These are phyloP conservation scores for Amylostereum areolatum DNA, from an alignment of 1,284 basidiomycete species.

Conservation along the genomic window DNA sequence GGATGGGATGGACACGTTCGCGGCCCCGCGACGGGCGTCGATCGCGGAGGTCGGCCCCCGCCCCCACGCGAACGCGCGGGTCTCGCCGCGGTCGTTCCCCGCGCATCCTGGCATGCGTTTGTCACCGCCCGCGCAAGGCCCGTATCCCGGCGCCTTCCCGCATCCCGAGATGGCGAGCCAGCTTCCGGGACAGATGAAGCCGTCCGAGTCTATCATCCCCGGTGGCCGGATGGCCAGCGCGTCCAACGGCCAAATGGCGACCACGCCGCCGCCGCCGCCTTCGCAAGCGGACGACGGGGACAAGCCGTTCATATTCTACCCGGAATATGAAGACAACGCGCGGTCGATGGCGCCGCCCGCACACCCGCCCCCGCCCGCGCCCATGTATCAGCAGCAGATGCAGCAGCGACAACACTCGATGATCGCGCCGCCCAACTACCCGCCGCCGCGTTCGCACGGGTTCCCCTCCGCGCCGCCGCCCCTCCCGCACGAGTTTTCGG, in stretches of 20 bases:
- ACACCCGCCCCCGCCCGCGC: too few species aligned
- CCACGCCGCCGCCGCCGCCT: background rate
- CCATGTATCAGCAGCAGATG: too few species aligned
- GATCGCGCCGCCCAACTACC: background rate
- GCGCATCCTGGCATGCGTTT: slow-evolving; percentile 1
- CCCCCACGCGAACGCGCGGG: slow-evolving; percentile 6
- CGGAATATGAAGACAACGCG: slow-evolving; percentile 11
- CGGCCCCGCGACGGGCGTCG: too few species aligned
- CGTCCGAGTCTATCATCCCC: background rate
- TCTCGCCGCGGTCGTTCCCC: background rate
- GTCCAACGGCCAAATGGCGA: background rate
- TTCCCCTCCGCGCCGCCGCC: background rate
- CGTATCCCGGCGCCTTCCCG: slow-evolving; percentile 1
- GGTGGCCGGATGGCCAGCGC: background rate
- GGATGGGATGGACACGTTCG: background rate
- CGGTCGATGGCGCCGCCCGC: too few species aligned
- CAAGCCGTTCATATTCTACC: slow-evolving; percentile 16
- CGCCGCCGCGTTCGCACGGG: slow-evolving; percentile 2
- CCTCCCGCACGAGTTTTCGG: background rate
- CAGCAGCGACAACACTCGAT: too few species aligned
- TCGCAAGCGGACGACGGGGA: slow-evolving; percentile 9
- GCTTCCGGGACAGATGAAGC: slow-evolving; percentile 6
- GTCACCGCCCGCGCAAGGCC: background rate
- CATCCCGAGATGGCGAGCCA: slow-evolving; percentile 3
- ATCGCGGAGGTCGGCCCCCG: background rate